These are phyloP conservation scores for Epichloe typhina DNA, from an alignment of 2,329 filamentous ascomycete genomes.

Conservation along the genomic window DNA sequence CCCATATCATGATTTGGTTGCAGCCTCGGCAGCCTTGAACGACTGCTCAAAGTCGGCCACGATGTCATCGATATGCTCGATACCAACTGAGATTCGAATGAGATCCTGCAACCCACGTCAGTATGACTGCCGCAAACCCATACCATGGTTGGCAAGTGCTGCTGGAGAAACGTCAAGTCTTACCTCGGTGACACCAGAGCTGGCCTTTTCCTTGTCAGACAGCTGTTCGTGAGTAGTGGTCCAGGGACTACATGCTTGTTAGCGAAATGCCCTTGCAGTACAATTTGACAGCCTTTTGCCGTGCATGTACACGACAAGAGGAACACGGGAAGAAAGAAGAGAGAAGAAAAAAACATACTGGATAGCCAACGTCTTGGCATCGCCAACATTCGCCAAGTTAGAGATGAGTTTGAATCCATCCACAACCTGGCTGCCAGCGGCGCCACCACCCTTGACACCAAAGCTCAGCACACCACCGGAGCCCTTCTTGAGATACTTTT, in stretches of 20 bases:
- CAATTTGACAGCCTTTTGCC: neutral
- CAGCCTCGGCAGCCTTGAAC: slow-evolving; percentile 48
- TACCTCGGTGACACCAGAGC: slow-evolving; percentile 70
- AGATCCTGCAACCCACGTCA: slow-evolving; percentile 44
- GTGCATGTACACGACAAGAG: neutral
- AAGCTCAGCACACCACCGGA: slow-evolving; percentile 88
- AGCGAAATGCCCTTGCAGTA: neutral
- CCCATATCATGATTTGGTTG: slow-evolving; percentile 13
- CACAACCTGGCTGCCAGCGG: slow-evolving; percentile 76
- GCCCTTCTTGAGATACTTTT: slow-evolving; percentile 74
- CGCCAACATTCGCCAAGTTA: slow-evolving; percentile 91
- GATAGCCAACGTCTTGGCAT: slow-evolving; percentile 88
- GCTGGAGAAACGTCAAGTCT: slow-evolving; percentile 6
- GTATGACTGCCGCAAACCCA: neutral
- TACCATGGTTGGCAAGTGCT: neutral
- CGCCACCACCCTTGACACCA: slow-evolving; percentile 77
- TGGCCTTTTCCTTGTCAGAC: slow-evolving; percentile 63
- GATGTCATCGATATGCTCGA: slow-evolving; percentile 94
- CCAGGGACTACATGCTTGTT: slow-evolving; percentile 46
- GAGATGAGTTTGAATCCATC: slow-evolving; percentile 92
- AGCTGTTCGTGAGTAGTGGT: slow-evolving; percentile 91
- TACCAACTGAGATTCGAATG: slow-evolving; percentile 90
- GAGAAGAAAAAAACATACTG: slow-evolving; percentile 32
- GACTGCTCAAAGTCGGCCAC: slow-evolving; percentile 91
- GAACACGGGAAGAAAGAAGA: neutral